Base-by-base conservation (phyloP, 768 basidiomycete genomes). In the Rhizopogon vesiculosus region DNA sequence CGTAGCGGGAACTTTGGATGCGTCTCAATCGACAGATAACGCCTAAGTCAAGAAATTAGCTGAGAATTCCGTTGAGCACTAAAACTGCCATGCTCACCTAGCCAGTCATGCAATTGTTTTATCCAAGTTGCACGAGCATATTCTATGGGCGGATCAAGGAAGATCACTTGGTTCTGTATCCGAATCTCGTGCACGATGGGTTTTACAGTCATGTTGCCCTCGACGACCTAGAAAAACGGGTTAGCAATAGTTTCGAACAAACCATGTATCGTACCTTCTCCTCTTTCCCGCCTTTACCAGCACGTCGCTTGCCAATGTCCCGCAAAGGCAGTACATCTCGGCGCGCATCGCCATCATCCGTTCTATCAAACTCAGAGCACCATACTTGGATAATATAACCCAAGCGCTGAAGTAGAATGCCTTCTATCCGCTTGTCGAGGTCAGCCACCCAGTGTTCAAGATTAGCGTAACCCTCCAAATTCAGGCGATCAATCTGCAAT, bases 121-220 rank as follows among this genome's bases (percentile, higher is more conserved):
- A 95, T 81, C 95, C 95, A 98, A 8, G 82, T 88, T 49, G 89
- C 84, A 42, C 95, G 84, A 0, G 96, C 93, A 63, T 91, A 84
- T 69, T 98, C 96, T 74, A 98, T 92, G 56, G 97, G 97, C 28
- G 97, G 97, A 68, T 98, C 96, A 51, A 98, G 78, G 76, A 97
- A 98, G 70, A 99, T 98, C 60, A 98, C 93, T 68, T 99, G 97
- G 67, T 99, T 97, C 66, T 95, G 91, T 80, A 98, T 98, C 72
- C 95, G 84, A 59, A 98, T 91, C 69, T 98, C 96, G 69, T 98
- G 95, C 7, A 96, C 79, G 55, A 97, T 87, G 0, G 93, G 91
- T 62, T 90, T 87, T 60, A 98, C 69, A 2, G 79, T 77, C 80
- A 95, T 84, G 57, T 81, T 80, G 13, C 82, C 82, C 63, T 93